These are phyloP conservation scores for Phytophthora cajani DNA, from an alignment of 352 stramenopile species.

Conservation along the genomic window DNA sequence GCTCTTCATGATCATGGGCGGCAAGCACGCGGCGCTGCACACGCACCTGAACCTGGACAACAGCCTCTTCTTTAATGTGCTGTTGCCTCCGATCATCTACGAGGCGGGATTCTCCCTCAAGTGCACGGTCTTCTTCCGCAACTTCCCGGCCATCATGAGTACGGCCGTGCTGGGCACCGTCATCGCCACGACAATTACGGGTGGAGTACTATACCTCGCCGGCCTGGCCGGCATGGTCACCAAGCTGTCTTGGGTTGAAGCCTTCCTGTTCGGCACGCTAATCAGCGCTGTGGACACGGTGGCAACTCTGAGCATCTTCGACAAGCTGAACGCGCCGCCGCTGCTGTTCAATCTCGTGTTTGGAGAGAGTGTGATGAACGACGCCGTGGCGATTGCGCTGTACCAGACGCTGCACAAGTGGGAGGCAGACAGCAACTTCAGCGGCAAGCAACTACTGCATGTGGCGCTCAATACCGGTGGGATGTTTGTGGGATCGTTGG, in stretches of 20 bases:
- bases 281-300: constrained; percentile 95
- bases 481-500: constrained; percentile 83
- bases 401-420: constrained; percentile 94
- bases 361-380: constrained; percentile 95
- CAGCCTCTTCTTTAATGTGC: constrained; percentile 88
- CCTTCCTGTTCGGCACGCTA: constrained; percentile 92
- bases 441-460: constrained; percentile 59
- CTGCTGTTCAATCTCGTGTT: constrained; percentile 96
- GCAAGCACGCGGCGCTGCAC: constrained; percentile 70
- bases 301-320: constrained; percentile 92
- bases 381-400: constrained; percentile 93
- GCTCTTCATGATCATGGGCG: constrained; percentile 70
- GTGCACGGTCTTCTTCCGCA: constrained; percentile 84
- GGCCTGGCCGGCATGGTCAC: constrained; percentile 70
- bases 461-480: constrained; percentile 72
- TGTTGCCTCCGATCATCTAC: constrained; percentile 89
- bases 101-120: constrained; percentile 89
- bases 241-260: constrained; percentile 89
- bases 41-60: constrained; percentile 88
- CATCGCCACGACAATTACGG: constrained; percentile 81
- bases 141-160: constrained; percentile 88
- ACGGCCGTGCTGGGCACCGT: constrained; percentile 82
- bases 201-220: constrained; percentile 70
- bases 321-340: constrained; percentile 87
- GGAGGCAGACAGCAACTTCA: constrained; percentile 77